Percentiles rank a stretch among this genome's conserved stretches.
phyloP scores from a whole-genome alignment of 2,329 filamentous ascomycete species.

The Trichophyton mentagrophytes region DNA sequence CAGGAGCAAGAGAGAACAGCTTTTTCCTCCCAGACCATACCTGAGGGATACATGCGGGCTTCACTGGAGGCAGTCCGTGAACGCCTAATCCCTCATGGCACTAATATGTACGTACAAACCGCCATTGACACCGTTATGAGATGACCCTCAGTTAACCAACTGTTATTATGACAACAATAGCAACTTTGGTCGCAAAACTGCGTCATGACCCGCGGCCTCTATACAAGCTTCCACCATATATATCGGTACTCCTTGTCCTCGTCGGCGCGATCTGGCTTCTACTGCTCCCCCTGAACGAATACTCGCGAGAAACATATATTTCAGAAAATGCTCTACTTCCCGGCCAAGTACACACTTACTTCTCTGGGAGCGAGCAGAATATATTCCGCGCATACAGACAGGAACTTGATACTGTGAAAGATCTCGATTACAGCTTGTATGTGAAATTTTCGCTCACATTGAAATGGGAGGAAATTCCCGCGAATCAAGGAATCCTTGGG shows the following conservation, averaged over 20 bases:
- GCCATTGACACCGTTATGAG: not conserved
- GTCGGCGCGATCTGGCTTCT: conserved; percentile 84
- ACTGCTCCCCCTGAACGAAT: conserved; percentile 75
- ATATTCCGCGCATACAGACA: conserved; percentile 81
- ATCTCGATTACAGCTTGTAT: conserved; percentile 25
- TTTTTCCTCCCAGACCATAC: not conserved
- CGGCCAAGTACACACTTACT: conserved; percentile 95
- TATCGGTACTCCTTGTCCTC: conserved; percentile 72
- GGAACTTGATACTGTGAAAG: conserved; percentile 52
- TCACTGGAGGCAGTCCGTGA: conserved; percentile 17
- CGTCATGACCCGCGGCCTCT: conserved; percentile 70
- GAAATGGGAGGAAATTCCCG: not conserved
- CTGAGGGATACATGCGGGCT: conserved; percentile 5
- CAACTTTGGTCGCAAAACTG: conserved; percentile 38
- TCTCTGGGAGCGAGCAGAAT: conserved; percentile 89
- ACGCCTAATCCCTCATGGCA: conserved; percentile 25
- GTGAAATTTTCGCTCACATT: conserved; percentile 4
- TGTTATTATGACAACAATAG: conserved; percentile 10
- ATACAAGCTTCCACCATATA: conserved; percentile 60
- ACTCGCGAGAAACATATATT: conserved; percentile 87
- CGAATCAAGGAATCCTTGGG: not conserved
- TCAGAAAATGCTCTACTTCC: conserved; percentile 94
- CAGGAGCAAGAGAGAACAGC: not conserved
- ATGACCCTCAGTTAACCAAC: not conserved
- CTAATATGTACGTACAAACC: conserved; percentile 27